phyloP scores from a whole-genome alignment of 768 basidiomycete genomes.

The Pleurotus tuber-regium region DNA sequence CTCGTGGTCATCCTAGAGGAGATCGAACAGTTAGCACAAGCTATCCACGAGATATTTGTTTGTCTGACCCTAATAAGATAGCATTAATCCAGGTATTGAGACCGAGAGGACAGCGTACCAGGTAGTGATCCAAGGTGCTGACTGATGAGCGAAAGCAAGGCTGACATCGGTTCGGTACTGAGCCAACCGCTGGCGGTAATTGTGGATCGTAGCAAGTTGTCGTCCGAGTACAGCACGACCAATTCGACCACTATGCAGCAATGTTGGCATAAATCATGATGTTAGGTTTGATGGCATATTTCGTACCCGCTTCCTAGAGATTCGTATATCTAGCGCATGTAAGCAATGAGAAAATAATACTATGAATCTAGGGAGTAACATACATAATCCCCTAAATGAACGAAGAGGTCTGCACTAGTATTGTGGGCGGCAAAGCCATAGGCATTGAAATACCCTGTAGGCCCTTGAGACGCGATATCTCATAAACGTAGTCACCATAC shows the following conservation, averaged over 20 bases:
- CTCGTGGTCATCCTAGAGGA: constrained; percentile 48
- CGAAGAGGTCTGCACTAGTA: constrained; percentile 48
- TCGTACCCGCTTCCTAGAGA: constrained; percentile 6
- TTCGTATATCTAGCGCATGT: constrained; percentile 44
- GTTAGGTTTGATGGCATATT: no score
- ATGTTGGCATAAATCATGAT: neutral
- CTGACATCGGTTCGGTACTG: constrained; percentile 53
- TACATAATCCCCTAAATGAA: constrained; percentile 63
- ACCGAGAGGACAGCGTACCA: constrained; percentile 30
- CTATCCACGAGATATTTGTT: neutral
- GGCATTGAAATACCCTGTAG: constrained; percentile 55
- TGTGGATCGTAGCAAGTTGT: constrained; percentile 53
- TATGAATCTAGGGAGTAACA: constrained; percentile 11
- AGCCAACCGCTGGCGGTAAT: constrained; percentile 50
- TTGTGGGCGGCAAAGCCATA: constrained; percentile 55
- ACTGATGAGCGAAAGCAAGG: constrained; percentile 44
- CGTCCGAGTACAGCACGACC: constrained; percentile 48
- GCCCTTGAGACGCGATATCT: neutral
- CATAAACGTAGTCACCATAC: constrained; percentile 3
- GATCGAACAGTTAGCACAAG: neutral
- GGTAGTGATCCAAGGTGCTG: constrained; percentile 53
- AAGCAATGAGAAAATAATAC: neutral
- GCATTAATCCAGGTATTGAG: neutral
- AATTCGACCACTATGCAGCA: constrained; percentile 37
- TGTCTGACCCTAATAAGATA: neutral